Base-by-base conservation (phyloP, 805 yeast genomes). In the Cyberlindnera euphorbiiphila region DNA sequence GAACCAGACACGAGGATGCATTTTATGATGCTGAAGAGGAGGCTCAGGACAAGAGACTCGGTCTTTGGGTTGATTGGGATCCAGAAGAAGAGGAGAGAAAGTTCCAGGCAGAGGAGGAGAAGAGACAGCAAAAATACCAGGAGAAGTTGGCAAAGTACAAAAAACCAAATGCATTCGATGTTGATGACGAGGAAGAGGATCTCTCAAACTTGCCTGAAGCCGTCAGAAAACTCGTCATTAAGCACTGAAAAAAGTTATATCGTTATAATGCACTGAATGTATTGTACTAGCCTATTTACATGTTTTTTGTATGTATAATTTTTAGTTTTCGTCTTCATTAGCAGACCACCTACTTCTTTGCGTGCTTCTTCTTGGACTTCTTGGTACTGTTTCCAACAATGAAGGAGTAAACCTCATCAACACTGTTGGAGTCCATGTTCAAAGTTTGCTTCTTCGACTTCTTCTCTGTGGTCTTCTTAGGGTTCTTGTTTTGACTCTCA, bases 41-140 rank as follows among this genome's bases (percentile, higher is more conserved):
- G 9, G 95, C 96, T 2, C 71, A 72, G 53, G 50, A 51, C 1
- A 61, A 58, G 22, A 71, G 69, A 49, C 57, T 68, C 47, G 94
- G 94, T 12, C 32, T 85, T 6, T 87, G 96, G 96, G 59, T 62
- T 20, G 56, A 74, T 47, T 81, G 73, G 53, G 78, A 69, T 38
- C 69, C 71, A 5, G 59, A 59, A 44, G 57, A 65, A 32, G 66
- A 61, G 25, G 66, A 56, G 59, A 39, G 59, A 52, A 35, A 57
- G 41, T 34, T 24, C 14, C 41, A 43, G 30, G 51, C 34, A 21
- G 50, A 48, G 25, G 55, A 54, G 30, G 49, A 32, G n/a, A 51
- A 51, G 41, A 50, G 55, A 49, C 41, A 41, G 37, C 36, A 37
- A 27, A 54, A 54, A 36, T 51, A 48, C 23, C 54, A 53, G 36